Evolutionary conservation across 2,329 filamentous ascomycete species (phyloP).

Genomic region (Lecanicillium sp.): DNA sequence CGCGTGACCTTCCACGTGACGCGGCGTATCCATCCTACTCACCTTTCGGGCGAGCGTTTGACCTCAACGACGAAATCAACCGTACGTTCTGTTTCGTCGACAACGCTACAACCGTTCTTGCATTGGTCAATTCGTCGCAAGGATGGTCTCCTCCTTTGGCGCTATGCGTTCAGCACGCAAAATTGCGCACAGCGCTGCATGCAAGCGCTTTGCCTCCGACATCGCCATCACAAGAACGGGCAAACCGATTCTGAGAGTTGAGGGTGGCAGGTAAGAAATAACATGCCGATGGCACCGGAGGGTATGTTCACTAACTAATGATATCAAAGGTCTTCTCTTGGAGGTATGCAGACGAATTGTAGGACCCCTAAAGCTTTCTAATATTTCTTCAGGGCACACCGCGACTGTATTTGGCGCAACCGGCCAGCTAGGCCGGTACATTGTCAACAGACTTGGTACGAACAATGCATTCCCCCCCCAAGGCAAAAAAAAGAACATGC

Average conservation of each 20-base stretch:
- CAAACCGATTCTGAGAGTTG: slow-evolving; percentile 83
- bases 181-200: slow-evolving; percentile 37
- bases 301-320: slow-evolving; percentile 18
- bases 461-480: neutral
- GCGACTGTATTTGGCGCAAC: slow-evolving; percentile 97
- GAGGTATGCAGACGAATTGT: slow-evolving; percentile 51
- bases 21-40: no score
- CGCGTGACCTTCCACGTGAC: no score
- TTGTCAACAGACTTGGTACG: slow-evolving; percentile 84
- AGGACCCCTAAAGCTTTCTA: slow-evolving; percentile 14
- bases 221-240: slow-evolving; percentile 90
- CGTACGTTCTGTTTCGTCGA: slow-evolving; percentile 2
- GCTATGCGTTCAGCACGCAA: slow-evolving; percentile 46
- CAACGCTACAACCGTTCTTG: slow-evolving; percentile 18
- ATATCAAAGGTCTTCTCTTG: slow-evolving; percentile 66
- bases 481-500: neutral
- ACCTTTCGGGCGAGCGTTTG: no score
- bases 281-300: slow-evolving; percentile 15
- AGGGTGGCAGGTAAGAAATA: slow-evolving; percentile 73
- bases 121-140: slow-evolving; percentile 23
- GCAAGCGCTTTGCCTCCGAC: slow-evolving; percentile 61
- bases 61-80: slow-evolving; percentile 17
- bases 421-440: slow-evolving; percentile 91
- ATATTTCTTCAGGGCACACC: slow-evolving; percentile 64
- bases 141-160: slow-evolving; percentile 50